Percentiles rank a stretch among this genome's conserved stretches.
These are phyloP conservation scores for Scheffersomyces insectosa DNA, from an alignment of 1,139 yeast genomes.

Conservation along the genomic window DNA sequence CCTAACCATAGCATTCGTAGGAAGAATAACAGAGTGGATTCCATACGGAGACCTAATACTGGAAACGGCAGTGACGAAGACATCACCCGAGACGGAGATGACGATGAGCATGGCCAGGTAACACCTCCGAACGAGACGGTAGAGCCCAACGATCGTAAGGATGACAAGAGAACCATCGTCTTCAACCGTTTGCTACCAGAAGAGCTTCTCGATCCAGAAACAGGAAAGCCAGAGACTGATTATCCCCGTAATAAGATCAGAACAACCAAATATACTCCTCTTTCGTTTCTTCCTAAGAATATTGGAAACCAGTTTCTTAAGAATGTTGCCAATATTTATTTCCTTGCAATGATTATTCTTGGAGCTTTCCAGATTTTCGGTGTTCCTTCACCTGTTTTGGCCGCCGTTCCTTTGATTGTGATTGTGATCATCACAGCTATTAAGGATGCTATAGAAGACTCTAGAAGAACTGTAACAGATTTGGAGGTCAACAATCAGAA, in stretches of 20 bases:
- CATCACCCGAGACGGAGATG: constrained; percentile 26
- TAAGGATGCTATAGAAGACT: constrained; percentile 61
- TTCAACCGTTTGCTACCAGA: constrained; percentile 72
- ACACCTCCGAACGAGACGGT: constrained; percentile 22
- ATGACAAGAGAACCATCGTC: constrained; percentile 55
- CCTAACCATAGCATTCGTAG: constrained; percentile 9
- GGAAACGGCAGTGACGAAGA: constrained; percentile 14
- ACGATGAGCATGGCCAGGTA: constrained; percentile 17
- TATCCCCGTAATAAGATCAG: constrained; percentile 59
- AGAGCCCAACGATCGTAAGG: constrained; percentile 44
- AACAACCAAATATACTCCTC: constrained; percentile 61
- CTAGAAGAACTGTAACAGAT: constrained; percentile 53
- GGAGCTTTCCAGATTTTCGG: constrained; percentile 59
- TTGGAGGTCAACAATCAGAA: constrained; percentile 54
- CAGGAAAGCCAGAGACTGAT: constrained; percentile 28
- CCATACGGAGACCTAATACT: constrained; percentile 25
- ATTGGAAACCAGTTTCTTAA: constrained; percentile 47
- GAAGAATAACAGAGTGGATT: constrained; percentile 10
- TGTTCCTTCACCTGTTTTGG: constrained; percentile 55
- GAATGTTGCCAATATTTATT: constrained; percentile 58
- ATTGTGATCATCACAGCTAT: constrained; percentile 56
- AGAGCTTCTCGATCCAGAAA: constrained; percentile 51
- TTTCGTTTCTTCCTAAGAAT: constrained; percentile 56
- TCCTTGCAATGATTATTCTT: constrained; percentile 49
- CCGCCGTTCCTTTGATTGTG: constrained; percentile 61